Conservation (phyloP, 2,329 filamentous ascomycete genomes). For the Canariomyces notabilis region DNA sequence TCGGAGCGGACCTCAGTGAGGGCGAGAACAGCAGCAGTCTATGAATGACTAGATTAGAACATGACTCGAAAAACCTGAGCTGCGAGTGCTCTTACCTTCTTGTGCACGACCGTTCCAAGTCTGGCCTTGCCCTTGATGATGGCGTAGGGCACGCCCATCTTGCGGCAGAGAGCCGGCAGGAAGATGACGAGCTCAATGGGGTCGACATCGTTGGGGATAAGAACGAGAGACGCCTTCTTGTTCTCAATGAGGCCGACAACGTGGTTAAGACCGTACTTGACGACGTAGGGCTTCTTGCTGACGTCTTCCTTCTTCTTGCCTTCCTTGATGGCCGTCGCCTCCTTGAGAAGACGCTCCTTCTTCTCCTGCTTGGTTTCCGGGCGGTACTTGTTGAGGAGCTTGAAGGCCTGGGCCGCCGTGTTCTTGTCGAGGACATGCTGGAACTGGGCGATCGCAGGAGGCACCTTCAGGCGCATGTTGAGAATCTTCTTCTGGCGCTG, state of each 20-base stretch:
- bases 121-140: slow-evolving; percentile 99
- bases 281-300: slow-evolving; percentile 98
- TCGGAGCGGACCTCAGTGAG: slow-evolving; percentile 94
- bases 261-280: slow-evolving; percentile 99
- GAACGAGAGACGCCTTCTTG: slow-evolving; percentile 98
- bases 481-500: slow-evolving; percentile 94
- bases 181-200: slow-evolving; percentile 99
- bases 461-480: slow-evolving; percentile 97
- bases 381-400: slow-evolving; percentile 99
- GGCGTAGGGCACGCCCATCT: slow-evolving; percentile 99
- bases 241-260: slow-evolving; percentile 96
- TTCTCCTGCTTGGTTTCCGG: slow-evolving; percentile 99
- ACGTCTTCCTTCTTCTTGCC: slow-evolving; percentile 99
- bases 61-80: not conserved
- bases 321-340: slow-evolving; percentile 95
- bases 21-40: slow-evolving; percentile 94
- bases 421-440: slow-evolving; percentile 94
- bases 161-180: slow-evolving; percentile 97
- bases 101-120: slow-evolving; percentile 98
- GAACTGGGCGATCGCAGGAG: slow-evolving; percentile 96
- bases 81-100: slow-evolving; percentile 63
- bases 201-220: slow-evolving; percentile 99
- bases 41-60: slow-evolving; percentile 3
- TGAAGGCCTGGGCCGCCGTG: slow-evolving; percentile 94
- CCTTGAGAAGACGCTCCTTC: slow-evolving; percentile 98